phyloP scores from a whole-genome alignment of 768 basidiomycete species.

The Lactarius hatsudake region DNA sequence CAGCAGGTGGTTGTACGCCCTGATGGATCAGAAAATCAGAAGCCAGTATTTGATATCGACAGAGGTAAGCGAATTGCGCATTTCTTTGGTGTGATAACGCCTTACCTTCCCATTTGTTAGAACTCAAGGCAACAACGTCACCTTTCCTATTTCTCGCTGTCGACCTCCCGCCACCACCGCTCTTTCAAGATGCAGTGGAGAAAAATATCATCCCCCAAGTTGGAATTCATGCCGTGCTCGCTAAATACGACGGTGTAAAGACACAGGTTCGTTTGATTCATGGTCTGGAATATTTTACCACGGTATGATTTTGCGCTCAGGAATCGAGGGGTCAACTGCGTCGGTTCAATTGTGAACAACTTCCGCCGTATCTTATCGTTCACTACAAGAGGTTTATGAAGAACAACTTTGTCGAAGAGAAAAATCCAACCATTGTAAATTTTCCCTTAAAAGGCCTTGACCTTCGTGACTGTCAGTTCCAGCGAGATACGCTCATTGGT shows the following conservation, averaged over 20 bases:
- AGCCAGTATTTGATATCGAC: slow-evolving; percentile 91
- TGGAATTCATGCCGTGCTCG: slow-evolving; percentile 80
- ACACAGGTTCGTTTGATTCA: slow-evolving; percentile 60
- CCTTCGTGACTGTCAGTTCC: slow-evolving; percentile 79
- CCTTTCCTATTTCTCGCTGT: slow-evolving; percentile 96
- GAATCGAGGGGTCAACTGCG: slow-evolving; percentile 84
- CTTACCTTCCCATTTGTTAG: slow-evolving; percentile 39
- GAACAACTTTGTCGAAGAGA: slow-evolving; percentile 96
- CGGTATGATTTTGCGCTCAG: slow-evolving; percentile 37
- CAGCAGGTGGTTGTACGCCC: slow-evolving; percentile 89
- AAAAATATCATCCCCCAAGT: slow-evolving; percentile 99
- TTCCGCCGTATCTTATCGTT: slow-evolving; percentile 91
- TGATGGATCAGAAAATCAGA: slow-evolving; percentile 69
- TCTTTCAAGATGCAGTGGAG: slow-evolving; percentile 94
- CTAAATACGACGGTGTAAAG: slow-evolving; percentile 91
- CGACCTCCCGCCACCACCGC: slow-evolving; percentile 94
- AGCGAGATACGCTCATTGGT: neutral
- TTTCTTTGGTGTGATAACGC: neutral
- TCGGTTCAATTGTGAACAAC: slow-evolving; percentile 82
- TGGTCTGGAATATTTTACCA: slow-evolving; percentile 26
- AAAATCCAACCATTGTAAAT: slow-evolving; percentile 98
- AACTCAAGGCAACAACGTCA: slow-evolving; percentile 79
- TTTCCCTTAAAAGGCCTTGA: slow-evolving; percentile 94
- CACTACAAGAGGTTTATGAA: slow-evolving; percentile 97
- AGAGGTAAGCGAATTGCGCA: slow-evolving; percentile 57